Evolutionary conservation across 202 grass and related monocot genomes (phyloP), one percentile per base, ranked within the genome.

Genomic region (Eragrostis tef): DNA sequence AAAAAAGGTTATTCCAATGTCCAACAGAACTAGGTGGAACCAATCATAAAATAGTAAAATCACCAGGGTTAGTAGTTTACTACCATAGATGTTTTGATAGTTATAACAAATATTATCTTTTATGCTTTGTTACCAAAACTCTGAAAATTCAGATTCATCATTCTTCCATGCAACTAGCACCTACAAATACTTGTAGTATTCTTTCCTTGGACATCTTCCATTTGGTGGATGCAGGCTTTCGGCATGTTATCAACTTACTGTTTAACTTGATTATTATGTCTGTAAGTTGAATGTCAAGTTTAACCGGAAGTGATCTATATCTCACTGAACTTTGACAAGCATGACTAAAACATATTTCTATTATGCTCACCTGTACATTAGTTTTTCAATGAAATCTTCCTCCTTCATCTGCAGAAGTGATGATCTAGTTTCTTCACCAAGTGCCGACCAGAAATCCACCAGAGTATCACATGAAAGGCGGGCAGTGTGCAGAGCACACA

Each of bases 301-400:
- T 61, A 6, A 26, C 14, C 4, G 11, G 6, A 27, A 27, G 1
- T 58, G 2, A 58, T 58, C 24, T 58, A 58, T 24, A 9, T 24
- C n/a, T n/a, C 9, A 3, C 9, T 22, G 20, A 58, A 1, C 54
- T 58, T 24, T 14, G 24, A 61, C 58, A 13, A 61, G 22, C 1
- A 27, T 61, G 58, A 25, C 22, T 39, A 14, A 61, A 25, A 58
- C 2, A 61, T 61, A 3, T 61, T 58, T 61, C 24, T 61, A 61
- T 26, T 66, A 57, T 54, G 54, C 65, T 89, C 74, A 98, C 96
- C 96, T 95, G 77, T 90, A 91, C 87, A 98, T 91, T 75, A 98
- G 90, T 69, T 82, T 90, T 75, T 94, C 95, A 54, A 98, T 98
- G 80, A 98, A 98, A 88, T 98, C 95, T 47, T 94, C 95, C 87